Percentiles rank a stretch among this genome's conserved stretches.
phyloP scores from a whole-genome alignment of 805 yeast genomes.

The Lachancea kluyveri region DNA sequence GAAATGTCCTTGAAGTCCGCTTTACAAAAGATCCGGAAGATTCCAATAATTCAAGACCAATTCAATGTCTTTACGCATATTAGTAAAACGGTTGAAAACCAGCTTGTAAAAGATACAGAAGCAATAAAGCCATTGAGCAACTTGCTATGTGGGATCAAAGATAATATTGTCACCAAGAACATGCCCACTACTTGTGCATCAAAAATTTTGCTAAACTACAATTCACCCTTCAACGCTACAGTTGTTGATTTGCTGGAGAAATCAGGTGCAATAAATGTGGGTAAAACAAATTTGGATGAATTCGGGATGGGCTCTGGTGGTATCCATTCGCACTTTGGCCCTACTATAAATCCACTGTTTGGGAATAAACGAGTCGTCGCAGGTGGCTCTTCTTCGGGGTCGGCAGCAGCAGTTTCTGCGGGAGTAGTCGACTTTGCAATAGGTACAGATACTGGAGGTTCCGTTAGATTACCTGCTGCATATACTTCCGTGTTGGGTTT shows the following conservation, averaged over 20 bases:
- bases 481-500: conserved; percentile 80
- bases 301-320: conserved; percentile 94
- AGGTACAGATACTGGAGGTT: conserved; percentile 98
- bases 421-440: conserved; percentile 59
- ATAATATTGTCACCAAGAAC: conserved; percentile 64
- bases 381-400: conserved; percentile 97
- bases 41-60: conserved; percentile 21
- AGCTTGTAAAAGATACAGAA: conserved; percentile 6
- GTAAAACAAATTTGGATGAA: conserved; percentile 91
- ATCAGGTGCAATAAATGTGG: conserved; percentile 52
- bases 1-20: conserved; percentile 13
- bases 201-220: conserved; percentile 47
- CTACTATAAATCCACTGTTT: conserved; percentile 49
- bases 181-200: conserved; percentile 81
- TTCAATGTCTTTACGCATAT: conserved; percentile 40
- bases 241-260: conserved; percentile 48
- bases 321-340: conserved; percentile 48
- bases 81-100: conserved; percentile 18
- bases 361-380: conserved; percentile 36
- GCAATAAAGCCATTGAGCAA: conserved; percentile 24
- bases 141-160: conserved; percentile 55
- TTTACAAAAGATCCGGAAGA: conserved; percentile 7
- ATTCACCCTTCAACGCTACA: conserved; percentile 79
- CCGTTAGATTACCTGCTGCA: conserved; percentile 87
- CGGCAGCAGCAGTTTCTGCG: conserved; percentile 86